Percentiles rank a stretch among this genome's conserved stretches.
Conservation (phyloP, 495 filamentous ascomycete genomes). For the Pyronema omphalodes region DNA sequence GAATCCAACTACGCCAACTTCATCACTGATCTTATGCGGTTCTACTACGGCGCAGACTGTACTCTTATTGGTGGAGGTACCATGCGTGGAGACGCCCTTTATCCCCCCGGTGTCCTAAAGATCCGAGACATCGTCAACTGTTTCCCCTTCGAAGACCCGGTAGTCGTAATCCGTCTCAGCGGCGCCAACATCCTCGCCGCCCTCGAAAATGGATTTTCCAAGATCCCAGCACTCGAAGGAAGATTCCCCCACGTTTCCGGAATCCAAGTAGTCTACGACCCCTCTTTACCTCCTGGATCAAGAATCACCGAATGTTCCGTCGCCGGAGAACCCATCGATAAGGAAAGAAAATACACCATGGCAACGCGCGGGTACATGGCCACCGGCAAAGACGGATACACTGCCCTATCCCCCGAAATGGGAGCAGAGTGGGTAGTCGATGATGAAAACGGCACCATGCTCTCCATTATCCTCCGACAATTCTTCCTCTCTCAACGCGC, state of each 20-base stretch:
- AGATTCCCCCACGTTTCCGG: slow-evolving; percentile 68
- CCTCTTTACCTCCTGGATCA: slow-evolving; percentile 35
- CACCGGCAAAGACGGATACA: slow-evolving; percentile 71
- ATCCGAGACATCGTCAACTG: slow-evolving; percentile 61
- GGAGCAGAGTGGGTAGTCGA: slow-evolving; percentile 62
- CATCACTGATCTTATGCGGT: slow-evolving; percentile 65
- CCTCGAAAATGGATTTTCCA: slow-evolving; percentile 62
- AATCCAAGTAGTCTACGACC: slow-evolving; percentile 53
- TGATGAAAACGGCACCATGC: slow-evolving; percentile 71
- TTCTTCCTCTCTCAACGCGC: slow-evolving; percentile 75
- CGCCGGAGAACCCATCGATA: slow-evolving; percentile 38
- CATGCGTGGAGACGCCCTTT: slow-evolving; percentile 79
- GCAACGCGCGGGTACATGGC: slow-evolving; percentile 53
- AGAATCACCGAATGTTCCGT: slow-evolving; percentile 47
- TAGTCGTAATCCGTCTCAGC: slow-evolving; percentile 50
- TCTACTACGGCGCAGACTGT: slow-evolving; percentile 62
- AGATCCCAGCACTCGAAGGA: slow-evolving; percentile 65
- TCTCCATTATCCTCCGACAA: slow-evolving; percentile 67
- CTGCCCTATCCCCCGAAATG: slow-evolving; percentile 49
- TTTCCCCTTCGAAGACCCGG: slow-evolving; percentile 85
- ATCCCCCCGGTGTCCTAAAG: slow-evolving; percentile 55
- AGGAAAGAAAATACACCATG: slow-evolving; percentile 42
- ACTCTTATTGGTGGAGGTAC: slow-evolving; percentile 73
- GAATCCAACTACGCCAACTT: slow-evolving; percentile 83
- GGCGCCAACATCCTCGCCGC: slow-evolving; percentile 54